A percentile compares a stretch with the other conserved stretches of the same genome.
phyloP scores from a whole-genome alignment of 768 basidiomycete genomes.

The Lactarius quietus region DNA sequence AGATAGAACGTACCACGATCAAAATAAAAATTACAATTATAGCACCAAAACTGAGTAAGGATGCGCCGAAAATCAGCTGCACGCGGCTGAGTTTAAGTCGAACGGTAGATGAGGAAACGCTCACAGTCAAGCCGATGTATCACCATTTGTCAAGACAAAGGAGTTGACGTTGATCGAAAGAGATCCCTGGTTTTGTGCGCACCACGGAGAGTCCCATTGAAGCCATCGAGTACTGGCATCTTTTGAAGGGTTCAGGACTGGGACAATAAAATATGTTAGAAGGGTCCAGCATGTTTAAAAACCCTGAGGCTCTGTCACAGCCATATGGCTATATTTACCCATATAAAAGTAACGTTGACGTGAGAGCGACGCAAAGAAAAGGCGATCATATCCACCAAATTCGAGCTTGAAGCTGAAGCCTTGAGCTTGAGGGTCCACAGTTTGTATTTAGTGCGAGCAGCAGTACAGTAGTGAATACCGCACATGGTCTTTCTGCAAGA shows the following conservation, averaged over 20 bases:
- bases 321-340: background rate
- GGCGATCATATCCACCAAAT: too few species aligned
- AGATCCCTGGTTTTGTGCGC: background rate
- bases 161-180: background rate
- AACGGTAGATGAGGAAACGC: background rate
- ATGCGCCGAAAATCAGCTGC: conserved; percentile 36
- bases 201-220: background rate
- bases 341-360: background rate
- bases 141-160: conserved; percentile 34
- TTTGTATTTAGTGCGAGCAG: background rate
- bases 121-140: conserved; percentile 38
- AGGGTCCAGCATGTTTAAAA: background rate
- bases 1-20: conserved; percentile 1
- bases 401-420: background rate
- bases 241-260: background rate
- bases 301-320: too few species aligned
- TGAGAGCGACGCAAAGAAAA: background rate
- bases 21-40: background rate
- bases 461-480: background rate
- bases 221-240: background rate
- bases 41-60: conserved; percentile 12
- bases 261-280: background rate
- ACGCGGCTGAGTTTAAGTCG: background rate
- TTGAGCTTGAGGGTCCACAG: background rate
- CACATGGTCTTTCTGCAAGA: background rate